Conservation (phyloP, 345 rosid genomes). For the Clarkia xantiana region DNA sequence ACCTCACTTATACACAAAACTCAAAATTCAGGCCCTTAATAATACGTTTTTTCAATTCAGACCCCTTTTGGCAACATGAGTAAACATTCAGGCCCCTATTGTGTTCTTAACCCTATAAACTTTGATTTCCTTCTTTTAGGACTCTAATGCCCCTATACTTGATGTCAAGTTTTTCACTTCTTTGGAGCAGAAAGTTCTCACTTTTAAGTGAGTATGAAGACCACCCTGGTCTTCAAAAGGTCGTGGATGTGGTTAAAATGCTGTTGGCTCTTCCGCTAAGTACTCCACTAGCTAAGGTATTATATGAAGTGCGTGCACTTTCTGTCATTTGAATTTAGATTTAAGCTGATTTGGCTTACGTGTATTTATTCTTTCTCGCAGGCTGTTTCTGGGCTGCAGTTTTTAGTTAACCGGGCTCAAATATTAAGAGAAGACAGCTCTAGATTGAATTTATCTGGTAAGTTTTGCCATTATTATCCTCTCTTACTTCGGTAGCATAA, state of each 20-base stretch:
- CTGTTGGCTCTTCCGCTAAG: slow-evolving; percentile 56
- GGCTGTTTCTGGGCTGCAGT: slow-evolving; percentile 82
- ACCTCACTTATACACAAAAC: no score
- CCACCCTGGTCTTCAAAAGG: slow-evolving; percentile 65
- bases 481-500: neutral
- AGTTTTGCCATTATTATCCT: slow-evolving; percentile 1
- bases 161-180: slow-evolving; percentile 44
- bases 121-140: slow-evolving; percentile 23
- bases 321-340: no score
- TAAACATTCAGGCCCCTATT: no score
- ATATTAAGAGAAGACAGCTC: slow-evolving; percentile 54
- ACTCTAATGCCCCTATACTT: slow-evolving; percentile 55
- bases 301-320: neutral
- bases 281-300: slow-evolving; percentile 86
- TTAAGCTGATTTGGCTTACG: slow-evolving; percentile 3
- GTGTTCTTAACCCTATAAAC: no score
- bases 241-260: slow-evolving; percentile 53
- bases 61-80: no score
- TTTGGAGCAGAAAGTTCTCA: slow-evolving; percentile 30
- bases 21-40: no score
- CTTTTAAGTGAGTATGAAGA: slow-evolving; percentile 65
- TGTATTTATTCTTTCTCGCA: slow-evolving; percentile 15
- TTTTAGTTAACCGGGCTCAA: slow-evolving; percentile 40
- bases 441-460: slow-evolving; percentile 62
- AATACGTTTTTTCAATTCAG: no score